Evolutionary conservation across 2,329 filamentous ascomycete genomes (phyloP), one percentile per base, ranked within the genome.

Genomic region (Aspergillus sclerotialis): DNA sequence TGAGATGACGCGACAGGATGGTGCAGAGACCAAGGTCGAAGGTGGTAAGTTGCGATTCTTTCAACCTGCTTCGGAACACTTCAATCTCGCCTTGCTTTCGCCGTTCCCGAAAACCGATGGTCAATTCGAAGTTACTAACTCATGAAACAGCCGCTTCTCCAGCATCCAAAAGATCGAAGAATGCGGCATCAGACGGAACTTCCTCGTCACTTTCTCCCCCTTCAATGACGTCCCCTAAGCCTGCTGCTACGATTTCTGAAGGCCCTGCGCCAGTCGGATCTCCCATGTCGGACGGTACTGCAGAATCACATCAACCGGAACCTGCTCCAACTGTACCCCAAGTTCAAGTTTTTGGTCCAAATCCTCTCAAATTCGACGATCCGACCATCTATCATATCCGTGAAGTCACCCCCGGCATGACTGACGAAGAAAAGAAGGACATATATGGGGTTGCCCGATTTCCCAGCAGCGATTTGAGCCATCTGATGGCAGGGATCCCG

Each of bases 311-410:
- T 58, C 78, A 76, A 54, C 73, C 73, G 10, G 67, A 69, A 31
- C 75, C 76, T 5, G 74, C 75, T 2, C 73, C 77, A n/a, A 68
- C 75, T 5, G 63, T 82, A 15, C 74, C 76, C 5, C 82, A 89
- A 39, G 80, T 81, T 52, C 85, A 94, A 62, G 89, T 87, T 1
- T 96, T 95, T 58, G 90, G 90, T 39, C 82, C 90, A 25, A 88
- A 96, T 54, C 90, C 90, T 0, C 84, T 87, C 16, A 87, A 80
- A n/a, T 94, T 90, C 52, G 71, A 79, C 46, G 92, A 98, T 55
- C 88, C 89, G 1, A 94, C 90, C 23, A 75, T 95, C 32, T 98
- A 98, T 67, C 84, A 98, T 56, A 95, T 98, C 43, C 80, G 81
- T 36, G 72, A 81, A 0, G 72, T 89, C 15, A 74, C 75, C 1